Conservation (phyloP, 371 early-diverging fungal genomes). For the Circinella umbellata region DNA sequence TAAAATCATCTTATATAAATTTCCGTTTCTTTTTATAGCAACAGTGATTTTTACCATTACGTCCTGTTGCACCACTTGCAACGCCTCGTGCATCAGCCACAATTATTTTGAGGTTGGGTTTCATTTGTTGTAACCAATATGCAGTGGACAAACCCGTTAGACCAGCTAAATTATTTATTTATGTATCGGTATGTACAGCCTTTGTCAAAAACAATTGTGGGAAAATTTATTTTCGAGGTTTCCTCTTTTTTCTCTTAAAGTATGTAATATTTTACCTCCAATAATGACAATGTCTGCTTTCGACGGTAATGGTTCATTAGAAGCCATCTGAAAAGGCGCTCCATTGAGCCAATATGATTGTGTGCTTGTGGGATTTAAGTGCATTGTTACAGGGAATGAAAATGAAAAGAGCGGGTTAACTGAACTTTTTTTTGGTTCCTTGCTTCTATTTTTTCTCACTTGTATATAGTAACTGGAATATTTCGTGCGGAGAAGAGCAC, state of each 20-base stretch:
- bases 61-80: conserved; percentile 58
- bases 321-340: conserved; percentile 29
- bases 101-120: conserved; percentile 34
- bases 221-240: neutral
- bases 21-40: no score
- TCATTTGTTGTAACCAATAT: conserved; percentile 37
- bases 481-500: no score
- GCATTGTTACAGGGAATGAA: conserved; percentile 12
- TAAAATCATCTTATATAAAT: neutral
- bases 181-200: no score
- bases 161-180: conserved; percentile 21
- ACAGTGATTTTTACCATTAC: conserved; percentile 37
- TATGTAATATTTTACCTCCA: conserved; percentile 31
- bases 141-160: conserved; percentile 38
- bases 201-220: no score
- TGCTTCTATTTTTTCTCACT: no score
- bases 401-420: no score
- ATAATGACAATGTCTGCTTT: conserved; percentile 44
- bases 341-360: conserved; percentile 45
- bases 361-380: conserved; percentile 21
- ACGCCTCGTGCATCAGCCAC: conserved; percentile 52
- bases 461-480: no score
- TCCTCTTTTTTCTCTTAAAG: neutral
- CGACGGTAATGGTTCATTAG: conserved; percentile 23
- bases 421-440: neutral